These are phyloP conservation scores for Syncephalastrum sp. DNA, from an alignment of 371 early-diverging fungal species.

Conservation along the genomic window DNA sequence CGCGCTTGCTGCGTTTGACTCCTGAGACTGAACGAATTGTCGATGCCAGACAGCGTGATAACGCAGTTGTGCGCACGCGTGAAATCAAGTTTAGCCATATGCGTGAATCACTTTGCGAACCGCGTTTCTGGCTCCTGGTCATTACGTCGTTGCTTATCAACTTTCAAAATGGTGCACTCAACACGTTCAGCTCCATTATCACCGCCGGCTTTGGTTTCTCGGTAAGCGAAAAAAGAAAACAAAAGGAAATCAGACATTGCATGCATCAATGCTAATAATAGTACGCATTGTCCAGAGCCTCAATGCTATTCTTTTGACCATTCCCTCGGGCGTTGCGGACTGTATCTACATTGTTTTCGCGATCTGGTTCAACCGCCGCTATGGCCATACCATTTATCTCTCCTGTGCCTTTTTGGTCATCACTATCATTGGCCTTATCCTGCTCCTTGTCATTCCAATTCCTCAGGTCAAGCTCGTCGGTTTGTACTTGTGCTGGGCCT, in stretches of 20 bases:
- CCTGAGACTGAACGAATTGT: constrained; percentile 23
- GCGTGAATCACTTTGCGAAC: constrained; percentile 30
- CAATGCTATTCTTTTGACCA: constrained; percentile 35
- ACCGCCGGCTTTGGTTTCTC: constrained; percentile 39
- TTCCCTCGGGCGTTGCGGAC: constrained; percentile 36
- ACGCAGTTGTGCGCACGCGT: constrained; percentile 25
- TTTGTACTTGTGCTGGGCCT: constrained; percentile 34
- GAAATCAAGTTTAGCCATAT: constrained; percentile 30
- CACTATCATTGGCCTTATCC: constrained; percentile 35
- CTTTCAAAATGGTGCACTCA: constrained; percentile 39
- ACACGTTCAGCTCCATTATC: constrained; percentile 33
- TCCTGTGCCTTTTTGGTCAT: constrained; percentile 21
- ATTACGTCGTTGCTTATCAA: constrained; percentile 30
- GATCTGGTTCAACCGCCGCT: constrained; percentile 33
- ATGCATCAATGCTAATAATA: background rate
- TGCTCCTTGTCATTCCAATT: constrained; percentile 37
- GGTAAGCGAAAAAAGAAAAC: constrained; percentile 18
- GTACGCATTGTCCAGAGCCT: constrained; percentile 14
- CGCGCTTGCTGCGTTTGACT: constrained; percentile 15
- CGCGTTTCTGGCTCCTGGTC: constrained; percentile 22
- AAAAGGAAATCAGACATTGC: background rate
- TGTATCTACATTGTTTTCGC: constrained; percentile 31
- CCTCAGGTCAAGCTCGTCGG: constrained; percentile 31
- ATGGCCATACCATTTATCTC: constrained; percentile 33
- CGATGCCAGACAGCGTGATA: constrained; percentile 24